These are phyloP conservation scores for Elasticomyces elasticus DNA, from an alignment of 495 filamentous ascomycete species.

Conservation along the genomic window DNA sequence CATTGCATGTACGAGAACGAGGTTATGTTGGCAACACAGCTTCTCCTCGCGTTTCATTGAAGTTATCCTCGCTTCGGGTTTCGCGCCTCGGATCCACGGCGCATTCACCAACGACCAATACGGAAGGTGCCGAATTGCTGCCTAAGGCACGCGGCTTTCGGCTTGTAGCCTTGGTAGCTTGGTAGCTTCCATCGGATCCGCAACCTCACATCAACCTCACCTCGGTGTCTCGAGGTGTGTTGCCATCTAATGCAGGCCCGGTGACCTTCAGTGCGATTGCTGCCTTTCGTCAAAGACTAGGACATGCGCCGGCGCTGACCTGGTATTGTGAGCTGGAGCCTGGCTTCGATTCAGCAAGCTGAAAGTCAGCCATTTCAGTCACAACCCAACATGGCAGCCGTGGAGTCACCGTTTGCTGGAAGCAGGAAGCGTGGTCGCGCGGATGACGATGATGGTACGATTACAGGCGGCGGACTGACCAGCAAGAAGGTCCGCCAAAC, in stretches of 20 bases:
- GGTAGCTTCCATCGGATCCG: no score
- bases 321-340: not conserved
- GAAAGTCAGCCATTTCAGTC: not conserved
- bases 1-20: not conserved
- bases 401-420: not conserved
- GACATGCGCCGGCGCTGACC: not conserved
- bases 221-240: no score
- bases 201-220: no score
- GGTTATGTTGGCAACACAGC: no score
- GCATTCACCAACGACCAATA: no score
- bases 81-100: no score
- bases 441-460: not conserved
- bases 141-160: not conserved
- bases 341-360: not conserved
- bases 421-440: slow-evolving; percentile 9
- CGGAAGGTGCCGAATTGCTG: no score
- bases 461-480: not conserved
- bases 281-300: not conserved
- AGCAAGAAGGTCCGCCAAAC: slow-evolving; percentile 4
- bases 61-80: no score
- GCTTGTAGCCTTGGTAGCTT: no score
- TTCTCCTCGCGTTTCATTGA: no score
- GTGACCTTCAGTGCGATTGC: not conserved
- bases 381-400: not conserved
- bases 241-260: not conserved